Evolutionary conservation across 768 basidiomycete genomes (phyloP), one percentile per base, ranked within the genome.

Genomic region (Pleurotus cornucopiae): DNA sequence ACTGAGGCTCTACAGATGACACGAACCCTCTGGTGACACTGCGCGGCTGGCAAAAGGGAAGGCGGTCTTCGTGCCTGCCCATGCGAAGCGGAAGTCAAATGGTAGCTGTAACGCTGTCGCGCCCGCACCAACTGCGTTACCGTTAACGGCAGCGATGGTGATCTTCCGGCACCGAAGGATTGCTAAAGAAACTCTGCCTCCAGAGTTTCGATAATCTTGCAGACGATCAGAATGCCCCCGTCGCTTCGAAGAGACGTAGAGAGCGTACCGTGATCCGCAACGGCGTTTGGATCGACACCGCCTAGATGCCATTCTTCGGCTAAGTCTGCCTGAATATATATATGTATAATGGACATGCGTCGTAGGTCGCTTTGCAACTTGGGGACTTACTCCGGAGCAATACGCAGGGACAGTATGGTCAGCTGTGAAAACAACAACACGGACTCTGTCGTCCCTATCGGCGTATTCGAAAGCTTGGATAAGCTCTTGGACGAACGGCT

Each of bases 131-230:
- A 74, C 78, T 2, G 78, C 78, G 60, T 79, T 75, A 0, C 80
- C 79, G 54, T 81, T 80, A 13, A 81, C 76, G 0, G 79, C 78
- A 13, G 69, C 72, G 37, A 81, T 76, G 14, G 80, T 76, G 11
- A 84, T 72, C 62, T 84, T 84, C 47, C 80, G 76, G 65, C 80
- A 84, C 5, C 73, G 71, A 52, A 76, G 75, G 48, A 83, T 75
- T 5, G 73, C 72, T 45, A 84, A 61, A 16, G 80, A 63, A 5
- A 79, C 69, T 30, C 67, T 58, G 2, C 82, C 82, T 44, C 81
- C 82, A 2, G 67, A 59, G 58, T 84, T 81, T 30, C 80, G 68
- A 62, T 80, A 78, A 6, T 78, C 80, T 78, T 57, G 25, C 78
- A 77, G 6, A 77, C 79, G 77, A 58, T 23, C 34, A 49, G 37